Conservation (phyloP, 139 green algal species). For the Chlamydomonas schloesseri region DNA sequence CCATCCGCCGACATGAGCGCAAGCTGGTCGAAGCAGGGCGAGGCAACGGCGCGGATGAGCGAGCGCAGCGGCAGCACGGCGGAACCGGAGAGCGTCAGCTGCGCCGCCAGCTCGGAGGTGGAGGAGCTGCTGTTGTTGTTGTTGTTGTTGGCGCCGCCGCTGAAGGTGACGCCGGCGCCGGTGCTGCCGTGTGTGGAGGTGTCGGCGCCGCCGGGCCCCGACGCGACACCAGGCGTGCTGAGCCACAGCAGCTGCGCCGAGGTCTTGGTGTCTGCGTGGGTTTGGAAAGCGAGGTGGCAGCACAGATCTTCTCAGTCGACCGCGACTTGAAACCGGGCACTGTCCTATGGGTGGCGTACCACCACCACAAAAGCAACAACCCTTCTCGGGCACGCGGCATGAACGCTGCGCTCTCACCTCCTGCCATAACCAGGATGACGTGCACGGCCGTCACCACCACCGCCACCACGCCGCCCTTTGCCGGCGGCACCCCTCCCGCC, state of each 20-base stretch:
- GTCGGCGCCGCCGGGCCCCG: too few relatives aligned
- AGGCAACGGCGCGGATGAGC: constrained; percentile 1
- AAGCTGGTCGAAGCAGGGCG: constrained; percentile 2
- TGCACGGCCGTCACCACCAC: constrained; percentile 19
- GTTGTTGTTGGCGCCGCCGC: too few relatives aligned
- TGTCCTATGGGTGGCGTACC: too few relatives aligned
- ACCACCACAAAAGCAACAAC: too few relatives aligned
- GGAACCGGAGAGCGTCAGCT: not conserved
- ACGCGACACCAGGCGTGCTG: not conserved
- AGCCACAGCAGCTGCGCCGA: constrained; percentile 22
- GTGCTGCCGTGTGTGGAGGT: too few relatives aligned
- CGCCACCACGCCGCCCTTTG: not conserved
- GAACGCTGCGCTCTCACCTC: constrained; percentile 35
- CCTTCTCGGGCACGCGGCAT: too few relatives aligned
- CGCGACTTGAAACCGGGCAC: too few relatives aligned
- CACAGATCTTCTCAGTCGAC: too few relatives aligned
- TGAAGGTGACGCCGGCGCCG: too few relatives aligned
- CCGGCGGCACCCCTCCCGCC: not conserved
- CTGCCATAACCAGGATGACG: constrained; percentile 26
- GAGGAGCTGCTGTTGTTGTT: too few relatives aligned
- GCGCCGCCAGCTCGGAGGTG: too few relatives aligned
- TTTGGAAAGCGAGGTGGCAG: too few relatives aligned
- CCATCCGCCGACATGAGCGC: constrained; percentile 19
- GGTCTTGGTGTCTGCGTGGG: not conserved
- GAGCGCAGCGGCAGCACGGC: constrained; percentile 11